phyloP scores from a whole-genome alignment of 2,329 filamentous ascomycete species.

The Chaetomium sp. region DNA sequence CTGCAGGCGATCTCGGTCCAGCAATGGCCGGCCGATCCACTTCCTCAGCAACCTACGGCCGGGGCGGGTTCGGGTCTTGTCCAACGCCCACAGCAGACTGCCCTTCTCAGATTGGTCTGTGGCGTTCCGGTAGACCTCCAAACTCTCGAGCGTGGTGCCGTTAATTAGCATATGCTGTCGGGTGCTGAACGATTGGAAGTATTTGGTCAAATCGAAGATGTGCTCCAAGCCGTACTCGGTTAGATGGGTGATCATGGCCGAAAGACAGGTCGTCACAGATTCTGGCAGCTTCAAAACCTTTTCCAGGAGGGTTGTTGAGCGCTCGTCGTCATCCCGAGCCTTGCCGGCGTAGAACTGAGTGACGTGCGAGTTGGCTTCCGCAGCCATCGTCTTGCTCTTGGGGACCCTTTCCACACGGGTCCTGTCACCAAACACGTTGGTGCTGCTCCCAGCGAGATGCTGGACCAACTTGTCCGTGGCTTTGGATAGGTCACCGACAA shows the following conservation, averaged over 20 bases:
- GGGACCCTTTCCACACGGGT: slow-evolving; percentile 76
- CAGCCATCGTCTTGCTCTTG: slow-evolving; percentile 73
- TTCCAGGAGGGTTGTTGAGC: slow-evolving; percentile 64
- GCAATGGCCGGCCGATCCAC: slow-evolving; percentile 87
- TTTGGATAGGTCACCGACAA: slow-evolving; percentile 84
- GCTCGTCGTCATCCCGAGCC: slow-evolving; percentile 57
- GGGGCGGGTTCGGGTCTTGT: slow-evolving; percentile 85
- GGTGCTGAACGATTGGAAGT: slow-evolving; percentile 93
- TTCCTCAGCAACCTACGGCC: slow-evolving; percentile 83
- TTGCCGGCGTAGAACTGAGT: slow-evolving; percentile 89
- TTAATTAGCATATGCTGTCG: slow-evolving; percentile 93
- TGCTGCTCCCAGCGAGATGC: slow-evolving; percentile 81
- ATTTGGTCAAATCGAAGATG: slow-evolving; percentile 92
- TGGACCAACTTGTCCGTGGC: slow-evolving; percentile 88
- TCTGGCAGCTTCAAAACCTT: slow-evolving; percentile 82
- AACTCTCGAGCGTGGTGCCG: slow-evolving; percentile 85
- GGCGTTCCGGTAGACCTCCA: slow-evolving; percentile 93
- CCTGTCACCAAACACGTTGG: slow-evolving; percentile 86
- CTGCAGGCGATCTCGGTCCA: slow-evolving; percentile 68
- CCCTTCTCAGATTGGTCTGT: slow-evolving; percentile 81
- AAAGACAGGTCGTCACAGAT: slow-evolving; percentile 82
- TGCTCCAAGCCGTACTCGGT: slow-evolving; percentile 90
- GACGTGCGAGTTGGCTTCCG: slow-evolving; percentile 81
- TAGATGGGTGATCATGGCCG: slow-evolving; percentile 91
- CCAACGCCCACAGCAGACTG: slow-evolving; percentile 90